A percentile compares a stretch with the other conserved stretches of the same genome.
phyloP scores from a whole-genome alignment of 2,329 filamentous ascomycete species.

The Aspergillus tubingensis region DNA sequence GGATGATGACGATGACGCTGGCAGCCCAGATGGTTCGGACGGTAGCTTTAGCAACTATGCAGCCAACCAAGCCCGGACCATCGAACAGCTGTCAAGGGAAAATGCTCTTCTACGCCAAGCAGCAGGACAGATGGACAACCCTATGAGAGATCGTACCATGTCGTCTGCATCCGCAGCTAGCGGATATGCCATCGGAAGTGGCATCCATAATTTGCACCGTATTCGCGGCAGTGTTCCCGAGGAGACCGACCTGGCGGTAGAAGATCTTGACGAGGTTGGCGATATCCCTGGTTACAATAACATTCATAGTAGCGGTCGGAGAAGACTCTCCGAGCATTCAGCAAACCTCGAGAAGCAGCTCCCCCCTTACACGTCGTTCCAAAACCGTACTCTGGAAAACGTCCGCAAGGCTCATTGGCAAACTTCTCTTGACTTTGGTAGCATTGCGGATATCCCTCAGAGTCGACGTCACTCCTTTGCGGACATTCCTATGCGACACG shows the following conservation, averaged over 20 bases:
- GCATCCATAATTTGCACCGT: conserved; percentile 39
- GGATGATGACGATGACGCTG: conserved; percentile 51
- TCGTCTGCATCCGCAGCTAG: conserved; percentile 42
- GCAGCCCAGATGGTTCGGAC: conserved; percentile 43
- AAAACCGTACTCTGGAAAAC: conserved; percentile 49
- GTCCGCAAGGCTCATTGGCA: conserved; percentile 54
- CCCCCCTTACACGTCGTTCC: conserved; percentile 37
- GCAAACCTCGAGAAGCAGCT: conserved; percentile 45
- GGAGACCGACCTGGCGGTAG: conserved; percentile 46
- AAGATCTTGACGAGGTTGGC: conserved; percentile 48
- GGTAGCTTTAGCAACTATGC: conserved; percentile 39
- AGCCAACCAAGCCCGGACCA: conserved; percentile 46
- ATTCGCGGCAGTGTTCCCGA: conserved; percentile 46
- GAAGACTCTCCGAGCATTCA: conserved; percentile 50
- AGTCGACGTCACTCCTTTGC: conserved; percentile 56
- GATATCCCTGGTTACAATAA: conserved; percentile 43
- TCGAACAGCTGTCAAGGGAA: conserved; percentile 50
- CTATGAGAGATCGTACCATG: conserved; percentile 44
- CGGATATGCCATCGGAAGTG: conserved; percentile 34
- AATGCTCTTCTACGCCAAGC: conserved; percentile 51
- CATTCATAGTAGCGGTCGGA: conserved; percentile 38
- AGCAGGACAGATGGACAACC: conserved; percentile 41
- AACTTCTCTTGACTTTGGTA: conserved; percentile 52
- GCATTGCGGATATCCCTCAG: conserved; percentile 49
- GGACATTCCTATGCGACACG: conserved; percentile 51